phyloP scores from a whole-genome alignment of 2,329 filamentous ascomycete genomes.

The Claviceps maximensis region DNA sequence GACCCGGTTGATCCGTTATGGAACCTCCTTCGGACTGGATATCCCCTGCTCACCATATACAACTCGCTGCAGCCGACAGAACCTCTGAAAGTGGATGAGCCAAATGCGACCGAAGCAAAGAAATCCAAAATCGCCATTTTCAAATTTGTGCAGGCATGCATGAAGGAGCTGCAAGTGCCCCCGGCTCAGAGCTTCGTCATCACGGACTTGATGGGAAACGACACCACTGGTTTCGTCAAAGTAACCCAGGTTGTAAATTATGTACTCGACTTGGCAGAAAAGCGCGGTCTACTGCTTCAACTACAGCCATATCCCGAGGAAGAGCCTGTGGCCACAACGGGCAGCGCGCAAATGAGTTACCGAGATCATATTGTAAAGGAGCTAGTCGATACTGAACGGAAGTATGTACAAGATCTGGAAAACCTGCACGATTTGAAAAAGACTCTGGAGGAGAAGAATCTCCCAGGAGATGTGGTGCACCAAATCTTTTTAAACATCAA shows the following conservation, averaged over 20 bases:
- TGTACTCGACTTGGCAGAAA: slow-evolving; percentile 75
- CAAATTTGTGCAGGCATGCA: slow-evolving; percentile 82
- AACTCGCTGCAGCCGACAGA: slow-evolving; percentile 65
- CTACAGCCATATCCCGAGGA: slow-evolving; percentile 44
- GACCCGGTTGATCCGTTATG: slow-evolving; percentile 82
- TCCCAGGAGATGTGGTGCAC: slow-evolving; percentile 80
- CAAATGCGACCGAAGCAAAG: slow-evolving; percentile 51
- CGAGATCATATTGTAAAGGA: slow-evolving; percentile 85
- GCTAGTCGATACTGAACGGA: slow-evolving; percentile 86
- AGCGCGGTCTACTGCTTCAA: slow-evolving; percentile 59
- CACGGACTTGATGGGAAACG: slow-evolving; percentile 79
- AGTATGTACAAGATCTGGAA: slow-evolving; percentile 95
- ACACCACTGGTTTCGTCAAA: slow-evolving; percentile 96
- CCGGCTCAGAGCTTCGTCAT: slow-evolving; percentile 82
- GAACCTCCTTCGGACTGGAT: slow-evolving; percentile 72
- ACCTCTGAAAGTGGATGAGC: slow-evolving; percentile 53
- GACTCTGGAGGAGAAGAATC: slow-evolving; percentile 72
- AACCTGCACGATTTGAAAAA: slow-evolving; percentile 88
- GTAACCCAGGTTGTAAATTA: slow-evolving; percentile 86
- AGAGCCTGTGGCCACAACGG: slow-evolving; percentile 27
- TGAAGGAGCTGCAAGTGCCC: slow-evolving; percentile 67
- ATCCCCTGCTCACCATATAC: slow-evolving; percentile 77
- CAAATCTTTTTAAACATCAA: slow-evolving; percentile 96
- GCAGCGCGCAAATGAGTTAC: slow-evolving; percentile 57
- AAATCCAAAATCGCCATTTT: slow-evolving; percentile 79